Base-by-base conservation (phyloP, 108 stramenopile species). In the Bacterosira constricta region DNA sequence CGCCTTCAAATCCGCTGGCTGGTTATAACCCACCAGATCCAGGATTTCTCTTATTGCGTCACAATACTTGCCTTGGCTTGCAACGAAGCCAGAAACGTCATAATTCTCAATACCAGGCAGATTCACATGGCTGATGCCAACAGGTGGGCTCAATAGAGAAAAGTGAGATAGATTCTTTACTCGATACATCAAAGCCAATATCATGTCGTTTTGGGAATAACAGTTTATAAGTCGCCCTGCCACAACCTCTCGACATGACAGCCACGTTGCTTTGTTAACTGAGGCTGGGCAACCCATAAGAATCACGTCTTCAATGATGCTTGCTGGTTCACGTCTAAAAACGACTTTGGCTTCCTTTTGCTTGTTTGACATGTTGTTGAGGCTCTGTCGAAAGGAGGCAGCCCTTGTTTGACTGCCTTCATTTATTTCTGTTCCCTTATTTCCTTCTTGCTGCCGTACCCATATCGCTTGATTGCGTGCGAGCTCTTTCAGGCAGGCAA, bases 221-320 rank as follows among this genome's bases (percentile, higher is more conserved):
- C 69, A 71, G 61, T 90, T 90, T 27, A 90, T 58, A 11, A 88
- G 37, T 25, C 86, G 50, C 6, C 85, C 86, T 11, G 80, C 72
- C 9, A 86, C 88, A 6, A 87, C 75, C 39, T 21, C 32, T 23
- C 83, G 65, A 15, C 59, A 79, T 23, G 42, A 52, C 45, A 36
- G 25, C 88, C 86, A 90, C 9, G 31, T 26, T 45, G 25, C 6
- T 45, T 13, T 30, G 29, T 31, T 39, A 41, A 34, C 5, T 20
- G 13, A 6, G 32, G 54, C 26, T 18, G 68, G 68, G 13, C n/a
- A 6, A 21, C 68, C 68, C 56, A 69, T 64, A 10, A 64, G 18
- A 1, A 82, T 68, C 17, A 65, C 85, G 41, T 82, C 57, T 66
- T 85, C 81, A 41, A 85, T 73, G 65, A 85, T 82, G 53, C 79